phyloP scores from a whole-genome alignment of 2,329 filamentous ascomycete species.

The Paecilomyces niveus region DNA sequence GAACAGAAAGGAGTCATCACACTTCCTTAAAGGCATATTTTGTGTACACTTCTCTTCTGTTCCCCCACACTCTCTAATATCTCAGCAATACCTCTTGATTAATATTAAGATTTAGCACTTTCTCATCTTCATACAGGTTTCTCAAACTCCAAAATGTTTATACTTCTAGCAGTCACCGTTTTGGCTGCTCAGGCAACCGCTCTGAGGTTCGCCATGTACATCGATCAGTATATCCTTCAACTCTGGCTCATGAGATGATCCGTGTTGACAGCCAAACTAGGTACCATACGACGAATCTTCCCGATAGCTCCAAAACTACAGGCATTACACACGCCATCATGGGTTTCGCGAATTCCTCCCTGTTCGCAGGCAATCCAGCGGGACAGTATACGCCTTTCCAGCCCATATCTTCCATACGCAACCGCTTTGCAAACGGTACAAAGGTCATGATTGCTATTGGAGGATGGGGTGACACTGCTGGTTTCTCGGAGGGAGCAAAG shows the following conservation, averaged over 20 bases:
- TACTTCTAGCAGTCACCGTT: slow-evolving; percentile 19
- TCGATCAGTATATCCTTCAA: slow-evolving; percentile 36
- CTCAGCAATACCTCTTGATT: not conserved
- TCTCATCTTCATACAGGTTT: too few relatives aligned
- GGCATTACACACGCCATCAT: slow-evolving; percentile 51
- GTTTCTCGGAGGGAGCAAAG: slow-evolving; percentile 53
- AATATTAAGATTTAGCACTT: too few relatives aligned
- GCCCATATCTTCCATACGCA: slow-evolving; percentile 44
- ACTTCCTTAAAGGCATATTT: not conserved
- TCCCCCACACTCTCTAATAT: not conserved
- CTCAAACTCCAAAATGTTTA: slow-evolving; percentile 14
- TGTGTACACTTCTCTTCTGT: not conserved
- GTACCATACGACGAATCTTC: slow-evolving; percentile 35
- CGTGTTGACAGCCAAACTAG: slow-evolving; percentile 16
- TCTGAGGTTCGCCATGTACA: slow-evolving; percentile 38
- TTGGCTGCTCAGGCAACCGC: slow-evolving; percentile 23
- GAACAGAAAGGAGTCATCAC: not conserved
- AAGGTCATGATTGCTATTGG: slow-evolving; percentile 66
- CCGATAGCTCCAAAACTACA: slow-evolving; percentile 24
- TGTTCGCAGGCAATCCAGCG: slow-evolving; percentile 42
- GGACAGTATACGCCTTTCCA: slow-evolving; percentile 48
- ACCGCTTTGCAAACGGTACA: slow-evolving; percentile 47
- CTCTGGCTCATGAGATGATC: not conserved
- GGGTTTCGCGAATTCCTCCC: slow-evolving; percentile 45
- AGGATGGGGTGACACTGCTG: slow-evolving; percentile 64